Evolutionary conservation across 352 stramenopile genomes (phyloP).

Genomic region (Globisporangium mamillatum): DNA sequence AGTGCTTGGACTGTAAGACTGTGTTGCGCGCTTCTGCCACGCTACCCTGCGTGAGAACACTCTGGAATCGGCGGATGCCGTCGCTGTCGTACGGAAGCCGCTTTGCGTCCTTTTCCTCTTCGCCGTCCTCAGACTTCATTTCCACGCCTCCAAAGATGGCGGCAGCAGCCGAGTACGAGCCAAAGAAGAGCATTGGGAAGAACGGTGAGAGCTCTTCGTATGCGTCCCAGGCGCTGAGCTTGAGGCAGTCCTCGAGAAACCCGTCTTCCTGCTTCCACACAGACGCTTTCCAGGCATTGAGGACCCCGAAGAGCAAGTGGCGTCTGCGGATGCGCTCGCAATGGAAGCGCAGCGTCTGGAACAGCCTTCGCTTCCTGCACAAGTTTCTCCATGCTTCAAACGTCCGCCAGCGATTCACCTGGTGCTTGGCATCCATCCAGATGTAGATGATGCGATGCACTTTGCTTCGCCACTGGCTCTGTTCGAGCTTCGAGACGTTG

Average conservation of each 20-base stretch:
- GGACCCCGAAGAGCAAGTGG: conserved; percentile 47
- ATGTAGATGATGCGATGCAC: conserved; percentile 49
- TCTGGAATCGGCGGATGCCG: conserved; percentile 46
- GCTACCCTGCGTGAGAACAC: conserved; percentile 39
- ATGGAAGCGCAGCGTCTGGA: conserved; percentile 42
- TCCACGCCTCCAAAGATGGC: conserved; percentile 55
- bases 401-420: conserved; percentile 29
- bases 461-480: conserved; percentile 41
- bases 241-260: conserved; percentile 55
- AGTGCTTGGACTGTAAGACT: conserved; percentile 42
- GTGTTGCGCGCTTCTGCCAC: conserved; percentile 51
- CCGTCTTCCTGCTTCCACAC: conserved; percentile 60
- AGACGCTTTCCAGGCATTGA: conserved; percentile 57
- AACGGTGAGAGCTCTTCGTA: conserved; percentile 54
- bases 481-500: conserved; percentile 42
- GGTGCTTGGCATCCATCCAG: conserved; percentile 38
- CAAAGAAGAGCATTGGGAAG: conserved; percentile 64
- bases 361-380: conserved; percentile 45
- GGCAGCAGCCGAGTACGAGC: conserved; percentile 48
- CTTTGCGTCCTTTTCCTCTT: background rate
- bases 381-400: conserved; percentile 53
- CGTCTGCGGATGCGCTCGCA: conserved; percentile 32
- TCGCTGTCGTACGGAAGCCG: conserved; percentile 22
- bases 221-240: conserved; percentile 52
- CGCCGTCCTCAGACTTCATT: background rate